Evolutionary conservation across 2,329 filamentous ascomycete species (phyloP), one percentile per base, ranked within the genome.

Genomic region (Xylariaceae sp.): DNA sequence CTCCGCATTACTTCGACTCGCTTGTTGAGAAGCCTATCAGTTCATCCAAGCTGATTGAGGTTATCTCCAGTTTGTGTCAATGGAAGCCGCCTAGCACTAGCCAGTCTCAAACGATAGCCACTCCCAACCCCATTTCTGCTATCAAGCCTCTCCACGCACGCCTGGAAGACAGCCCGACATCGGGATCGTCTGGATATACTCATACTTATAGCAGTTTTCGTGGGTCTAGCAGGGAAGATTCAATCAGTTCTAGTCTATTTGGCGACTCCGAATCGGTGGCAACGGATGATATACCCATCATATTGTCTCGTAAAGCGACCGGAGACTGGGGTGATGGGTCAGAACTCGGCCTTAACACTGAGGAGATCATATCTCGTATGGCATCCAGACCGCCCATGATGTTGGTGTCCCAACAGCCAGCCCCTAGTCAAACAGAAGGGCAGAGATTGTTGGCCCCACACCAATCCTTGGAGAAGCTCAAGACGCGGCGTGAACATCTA

Each of bases 21-120:
- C 79, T 99, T 55, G 91, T 99, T 55, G 92, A 99, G 74, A 99
- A 99, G 75, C 94, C 94, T 30, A 95, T 96, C 42, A 97, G 93
- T 45, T 87, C 91, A 49, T 89, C 89, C 2, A 97, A 97, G 74
- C 75, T 99, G 53, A 91, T 87, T 0, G 92, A 99, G 70, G 90
- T 94, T 0, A 80, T 99, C 66, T 88, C 89, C 64, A 87, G 88
- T 58, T 82, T 96, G 34, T 99, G 94, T 70, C 89, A 96, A 69
- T 99, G 94, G 94, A 95, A 93, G 70, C 85, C 92, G 4, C 88
- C 92, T 13, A 77, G 78, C 1, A 78, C 82, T 1, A 74, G 73
- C 34, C 76, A 75, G 53, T 73, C 72, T 18, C 71, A 75, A 34
- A 74, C 77, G 3, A 70, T 79, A 18, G 74, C 81, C 1, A 76